Conservation (phyloP, 1,284 basidiomycete species). For the Jaminaea rosea region DNA sequence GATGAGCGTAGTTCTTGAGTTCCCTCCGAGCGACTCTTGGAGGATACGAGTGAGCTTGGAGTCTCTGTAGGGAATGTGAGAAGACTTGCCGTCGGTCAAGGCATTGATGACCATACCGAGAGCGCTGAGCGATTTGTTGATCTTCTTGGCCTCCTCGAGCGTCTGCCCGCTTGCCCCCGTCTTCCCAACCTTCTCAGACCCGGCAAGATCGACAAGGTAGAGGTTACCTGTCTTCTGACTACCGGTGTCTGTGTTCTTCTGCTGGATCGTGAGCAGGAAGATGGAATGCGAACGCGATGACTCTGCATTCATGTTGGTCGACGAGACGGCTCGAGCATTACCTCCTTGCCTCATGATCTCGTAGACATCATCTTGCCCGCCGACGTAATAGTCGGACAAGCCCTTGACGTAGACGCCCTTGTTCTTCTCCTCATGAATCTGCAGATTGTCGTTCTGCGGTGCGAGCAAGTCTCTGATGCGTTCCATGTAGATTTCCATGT, state of each 20-base stretch:
- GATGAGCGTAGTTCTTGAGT: constrained; percentile 95
- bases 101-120: constrained; percentile 99
- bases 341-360: constrained; percentile 98
- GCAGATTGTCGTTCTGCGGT: constrained; percentile 95
- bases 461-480: constrained; percentile 88
- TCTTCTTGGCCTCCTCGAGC: constrained; percentile 98
- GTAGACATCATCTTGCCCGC: constrained; percentile 68
- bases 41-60: constrained; percentile 98
- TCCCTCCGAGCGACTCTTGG: constrained; percentile 98
- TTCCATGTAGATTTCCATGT: constrained; percentile 99
- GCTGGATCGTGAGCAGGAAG: constrained; percentile 93
- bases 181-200: constrained; percentile 98
- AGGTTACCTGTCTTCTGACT: constrained; percentile 93
- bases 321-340: constrained; percentile 78
- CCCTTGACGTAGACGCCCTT: constrained; percentile 98
- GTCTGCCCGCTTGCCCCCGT: constrained; percentile 98
- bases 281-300: constrained; percentile 98
- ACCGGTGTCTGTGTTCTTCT: constrained; percentile 89
- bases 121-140: constrained; percentile 95
- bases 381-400: constrained; percentile 95
- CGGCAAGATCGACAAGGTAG: constrained; percentile 95
- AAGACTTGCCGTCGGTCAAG: constrained; percentile 81
- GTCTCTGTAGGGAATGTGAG: constrained; percentile 96
- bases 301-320: constrained; percentile 99
- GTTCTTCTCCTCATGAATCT: constrained; percentile 96